Evolutionary conservation across 2,329 filamentous ascomycete genomes (phyloP).

Genomic region (Talaromyces sp.): DNA sequence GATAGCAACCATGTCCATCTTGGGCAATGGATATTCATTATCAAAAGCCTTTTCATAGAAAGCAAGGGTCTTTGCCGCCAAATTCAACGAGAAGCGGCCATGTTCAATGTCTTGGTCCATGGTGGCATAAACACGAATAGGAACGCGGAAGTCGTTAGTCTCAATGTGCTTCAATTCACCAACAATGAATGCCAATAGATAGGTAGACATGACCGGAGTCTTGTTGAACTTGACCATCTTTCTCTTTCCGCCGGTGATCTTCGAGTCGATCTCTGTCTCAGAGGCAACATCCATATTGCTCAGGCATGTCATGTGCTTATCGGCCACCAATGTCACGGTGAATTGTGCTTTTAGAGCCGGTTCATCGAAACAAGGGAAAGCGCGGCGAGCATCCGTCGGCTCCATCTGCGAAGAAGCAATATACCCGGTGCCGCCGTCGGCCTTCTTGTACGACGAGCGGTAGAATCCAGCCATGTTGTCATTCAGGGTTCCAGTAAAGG

Average conservation of each 20-base stretch:
- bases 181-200: constrained; percentile 88
- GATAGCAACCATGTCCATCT: constrained; percentile 96
- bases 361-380: constrained; percentile 96
- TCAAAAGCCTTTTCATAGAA: constrained; percentile 97
- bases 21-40: constrained; percentile 77
- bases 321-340: constrained; percentile 82
- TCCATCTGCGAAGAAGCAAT: constrained; percentile 95
- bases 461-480: constrained; percentile 99
- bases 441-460: constrained; percentile 82
- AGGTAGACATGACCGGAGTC: constrained; percentile 92
- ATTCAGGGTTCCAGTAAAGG: constrained; percentile 74
- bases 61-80: constrained; percentile 80
- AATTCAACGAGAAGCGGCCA: constrained; percentile 81
- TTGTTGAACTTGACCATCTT: constrained; percentile 90
- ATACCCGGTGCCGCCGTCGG: constrained; percentile 71
- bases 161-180: constrained; percentile 93
- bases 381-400: constrained; percentile 83
- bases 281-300: constrained; percentile 94
- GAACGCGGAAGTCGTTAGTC: constrained; percentile 83
- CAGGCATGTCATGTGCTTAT: constrained; percentile 83
- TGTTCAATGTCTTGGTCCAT: constrained; percentile 85
- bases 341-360: constrained; percentile 90
- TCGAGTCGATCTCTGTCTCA: constrained; percentile 65
- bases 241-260: constrained; percentile 57
- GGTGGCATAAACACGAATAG: constrained; percentile 89